phyloP scores from a whole-genome alignment of 352 stramenopile species.

The Pythium phragmitis region DNA sequence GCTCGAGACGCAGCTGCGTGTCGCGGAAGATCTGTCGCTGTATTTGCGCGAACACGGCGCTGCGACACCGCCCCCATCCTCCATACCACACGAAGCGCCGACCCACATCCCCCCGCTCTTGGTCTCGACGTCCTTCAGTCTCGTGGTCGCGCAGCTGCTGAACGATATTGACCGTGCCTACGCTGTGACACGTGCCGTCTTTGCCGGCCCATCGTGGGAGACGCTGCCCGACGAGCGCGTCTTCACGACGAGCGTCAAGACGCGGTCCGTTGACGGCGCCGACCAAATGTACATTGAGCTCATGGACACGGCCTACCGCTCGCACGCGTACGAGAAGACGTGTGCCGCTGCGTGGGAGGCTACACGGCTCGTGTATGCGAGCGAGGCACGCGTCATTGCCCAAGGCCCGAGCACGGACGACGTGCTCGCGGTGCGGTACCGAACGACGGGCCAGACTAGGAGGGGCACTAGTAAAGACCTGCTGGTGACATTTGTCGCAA shows the following conservation, averaged over 20 bases:
- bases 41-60: slow-evolving; percentile 38
- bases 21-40: slow-evolving; percentile 40
- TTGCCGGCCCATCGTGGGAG: slow-evolving; percentile 38
- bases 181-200: slow-evolving; percentile 34
- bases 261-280: not conserved
- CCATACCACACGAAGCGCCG: not conserved
- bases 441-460: slow-evolving; percentile 3
- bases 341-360: slow-evolving; percentile 11
- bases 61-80: slow-evolving; percentile 23
- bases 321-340: slow-evolving; percentile 4
- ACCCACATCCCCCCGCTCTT: slow-evolving; percentile 12
- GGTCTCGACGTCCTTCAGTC: slow-evolving; percentile 22
- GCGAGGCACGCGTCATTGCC: slow-evolving; percentile 1
- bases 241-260: slow-evolving; percentile 17
- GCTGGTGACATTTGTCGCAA: slow-evolving; percentile 43
- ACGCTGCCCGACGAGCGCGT: slow-evolving; percentile 17
- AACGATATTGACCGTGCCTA: slow-evolving; percentile 37
- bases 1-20: slow-evolving; percentile 44
- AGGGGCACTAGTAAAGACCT: slow-evolving; percentile 22
- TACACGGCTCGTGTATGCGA: slow-evolving; percentile 4
- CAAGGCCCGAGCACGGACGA: slow-evolving; percentile 1
- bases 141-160: slow-evolving; percentile 2
- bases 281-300: slow-evolving; percentile 26
- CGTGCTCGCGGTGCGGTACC: slow-evolving; percentile 12
- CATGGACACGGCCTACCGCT: slow-evolving; percentile 15